Percentiles rank a stretch among this genome's conserved stretches.
phyloP scores from a whole-genome alignment of 225 moss, liverwort and hornwort species.

The Asterella californica region DNA sequence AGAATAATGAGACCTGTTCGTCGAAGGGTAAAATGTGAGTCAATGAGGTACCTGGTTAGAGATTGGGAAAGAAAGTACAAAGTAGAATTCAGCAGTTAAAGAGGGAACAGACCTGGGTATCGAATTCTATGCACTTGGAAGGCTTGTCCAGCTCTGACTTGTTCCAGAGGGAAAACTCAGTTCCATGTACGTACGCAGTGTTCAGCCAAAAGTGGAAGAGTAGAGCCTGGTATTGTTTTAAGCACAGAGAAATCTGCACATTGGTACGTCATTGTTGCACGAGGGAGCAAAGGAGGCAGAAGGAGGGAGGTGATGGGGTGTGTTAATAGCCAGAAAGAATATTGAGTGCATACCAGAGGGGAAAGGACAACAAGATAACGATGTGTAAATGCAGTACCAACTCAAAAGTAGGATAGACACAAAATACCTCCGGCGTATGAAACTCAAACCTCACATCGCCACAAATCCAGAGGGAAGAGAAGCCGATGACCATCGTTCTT shows the following conservation, averaged over 20 bases:
- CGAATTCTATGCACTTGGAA: conserved; percentile 39
- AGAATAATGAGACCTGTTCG: conserved; percentile 38
- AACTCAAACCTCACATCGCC: conserved; percentile 62
- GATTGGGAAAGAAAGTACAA: too few species aligned
- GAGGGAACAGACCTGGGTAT: conserved; percentile 37
- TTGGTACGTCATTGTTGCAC: conserved; percentile 14
- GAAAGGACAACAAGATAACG: not conserved
- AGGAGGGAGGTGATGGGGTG: conserved; percentile 13
- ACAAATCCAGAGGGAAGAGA: conserved; percentile 49
- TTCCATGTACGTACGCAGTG: conserved; percentile 42
- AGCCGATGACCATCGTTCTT: conserved; percentile 37
- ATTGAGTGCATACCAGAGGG: not conserved
- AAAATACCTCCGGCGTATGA: conserved; percentile 31
- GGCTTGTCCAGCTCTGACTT: conserved; percentile 50
- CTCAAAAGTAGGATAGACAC: not conserved
- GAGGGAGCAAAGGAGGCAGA: conserved; percentile 2
- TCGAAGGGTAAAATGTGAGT: not conserved
- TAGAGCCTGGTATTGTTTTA: conserved; percentile 37
- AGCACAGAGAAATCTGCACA: conserved; percentile 18
- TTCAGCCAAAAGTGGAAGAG: conserved; percentile 59
- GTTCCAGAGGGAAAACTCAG: conserved; percentile 39
- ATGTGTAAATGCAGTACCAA: not conserved
- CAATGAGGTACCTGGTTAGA: not conserved
- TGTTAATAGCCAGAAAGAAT: not conserved
- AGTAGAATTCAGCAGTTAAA: not conserved